Conservation (phyloP, 768 basidiomycete species). For the Austroboletus eburneus region DNA sequence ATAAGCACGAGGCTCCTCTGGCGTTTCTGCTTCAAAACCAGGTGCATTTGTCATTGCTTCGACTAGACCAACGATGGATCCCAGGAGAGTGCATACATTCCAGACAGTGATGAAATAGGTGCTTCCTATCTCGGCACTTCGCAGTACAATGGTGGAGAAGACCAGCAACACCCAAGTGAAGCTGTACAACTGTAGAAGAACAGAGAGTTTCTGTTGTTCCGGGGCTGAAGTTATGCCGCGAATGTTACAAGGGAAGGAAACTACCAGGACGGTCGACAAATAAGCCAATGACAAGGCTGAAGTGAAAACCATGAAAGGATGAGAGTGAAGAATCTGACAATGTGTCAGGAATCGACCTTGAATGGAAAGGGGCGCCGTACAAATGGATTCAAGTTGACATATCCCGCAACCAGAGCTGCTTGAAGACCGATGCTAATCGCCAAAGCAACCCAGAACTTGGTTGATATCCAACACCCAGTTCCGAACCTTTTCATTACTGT, state of each 20-base stretch:
- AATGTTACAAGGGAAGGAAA: conserved; percentile 34
- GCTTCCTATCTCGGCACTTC: conserved; percentile 42
- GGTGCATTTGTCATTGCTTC: conserved; percentile 31
- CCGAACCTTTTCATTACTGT: conserved; percentile 25
- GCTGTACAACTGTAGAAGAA: conserved; percentile 50
- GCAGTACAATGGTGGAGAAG: conserved; percentile 43
- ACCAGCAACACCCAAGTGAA: conserved; percentile 60
- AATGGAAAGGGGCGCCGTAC: conserved; percentile 35
- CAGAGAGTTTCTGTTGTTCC: conserved; percentile 47
- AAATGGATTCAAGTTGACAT: conserved; percentile 57
- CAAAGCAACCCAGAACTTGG: conserved; percentile 62
- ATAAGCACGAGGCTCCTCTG: conserved; percentile 6
- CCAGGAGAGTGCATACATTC: conserved; percentile 45
- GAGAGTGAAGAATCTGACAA: conserved; percentile 56
- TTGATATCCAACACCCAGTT: conserved; percentile 42
- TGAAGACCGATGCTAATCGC: conserved; percentile 43
- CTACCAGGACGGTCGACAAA: conserved; percentile 40
- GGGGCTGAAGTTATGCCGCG: conserved; percentile 18
- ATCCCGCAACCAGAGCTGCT: conserved; percentile 43
- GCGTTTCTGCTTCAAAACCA: conserved; percentile 8
- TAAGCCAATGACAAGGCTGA: conserved; percentile 50
- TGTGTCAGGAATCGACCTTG: background rate
- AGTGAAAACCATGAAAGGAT: conserved; percentile 46
- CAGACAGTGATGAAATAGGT: conserved; percentile 56
- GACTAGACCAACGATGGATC: conserved; percentile 34